Conservation (phyloP, 1,284 basidiomycete genomes). For the Puccinia brachypodii region DNA sequence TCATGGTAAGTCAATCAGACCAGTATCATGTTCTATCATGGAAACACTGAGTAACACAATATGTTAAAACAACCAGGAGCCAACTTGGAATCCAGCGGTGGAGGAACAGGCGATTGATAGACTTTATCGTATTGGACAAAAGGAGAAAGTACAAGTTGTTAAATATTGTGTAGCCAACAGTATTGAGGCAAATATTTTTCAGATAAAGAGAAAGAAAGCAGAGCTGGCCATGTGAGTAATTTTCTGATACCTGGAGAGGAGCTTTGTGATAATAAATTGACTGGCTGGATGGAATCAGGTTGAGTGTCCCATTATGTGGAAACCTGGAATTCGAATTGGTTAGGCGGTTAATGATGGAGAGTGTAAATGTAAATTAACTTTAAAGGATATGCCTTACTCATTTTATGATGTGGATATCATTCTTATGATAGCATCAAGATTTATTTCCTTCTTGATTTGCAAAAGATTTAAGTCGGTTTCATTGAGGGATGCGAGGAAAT, state of each 20-base stretch:
- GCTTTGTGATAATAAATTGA: not conserved
- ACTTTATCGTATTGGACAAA: not conserved
- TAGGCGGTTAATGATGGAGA: not conserved
- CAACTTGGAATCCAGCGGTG: not conserved
- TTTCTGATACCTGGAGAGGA: not conserved
- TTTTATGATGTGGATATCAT: not conserved
- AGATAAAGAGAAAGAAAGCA: not conserved
- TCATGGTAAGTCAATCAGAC: not conserved
- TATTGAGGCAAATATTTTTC: not conserved
- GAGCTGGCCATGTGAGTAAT: not conserved
- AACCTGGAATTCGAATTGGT: not conserved
- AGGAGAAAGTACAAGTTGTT: not conserved
- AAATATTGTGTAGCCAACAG: not conserved
- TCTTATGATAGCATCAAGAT: not conserved
- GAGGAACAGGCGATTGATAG: not conserved
- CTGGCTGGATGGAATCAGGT: not conserved
- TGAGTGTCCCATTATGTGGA: not conserved
- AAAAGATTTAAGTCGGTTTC: not conserved
- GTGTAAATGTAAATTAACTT: not conserved
- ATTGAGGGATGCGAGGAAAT: not conserved
- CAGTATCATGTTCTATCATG: not conserved
- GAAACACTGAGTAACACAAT: not conserved
- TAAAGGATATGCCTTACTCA: not conserved
- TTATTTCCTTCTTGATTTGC: not conserved
- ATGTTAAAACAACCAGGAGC: not conserved